Evolutionary conservation across 1,284 basidiomycete genomes (phyloP).

Genomic region (Kwoniella shivajii): DNA sequence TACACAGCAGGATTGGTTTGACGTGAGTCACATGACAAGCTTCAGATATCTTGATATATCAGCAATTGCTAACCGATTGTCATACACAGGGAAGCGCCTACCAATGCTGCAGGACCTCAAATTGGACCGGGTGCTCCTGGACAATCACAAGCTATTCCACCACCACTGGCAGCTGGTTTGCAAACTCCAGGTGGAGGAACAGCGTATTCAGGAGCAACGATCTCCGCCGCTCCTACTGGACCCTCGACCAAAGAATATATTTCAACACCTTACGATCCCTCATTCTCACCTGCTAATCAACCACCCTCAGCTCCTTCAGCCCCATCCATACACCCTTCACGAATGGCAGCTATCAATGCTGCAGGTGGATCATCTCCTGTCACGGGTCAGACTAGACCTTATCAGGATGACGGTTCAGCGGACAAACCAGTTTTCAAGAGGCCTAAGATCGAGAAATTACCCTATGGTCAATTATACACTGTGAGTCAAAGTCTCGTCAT

Average conservation of each 20-base stretch:
- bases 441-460: conserved; percentile 76
- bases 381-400: conserved; percentile 37
- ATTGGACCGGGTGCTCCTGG: conserved; percentile 26
- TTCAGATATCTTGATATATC: no score
- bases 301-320: conserved; percentile 35
- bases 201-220: conserved; percentile 46
- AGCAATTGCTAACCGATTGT: no score
- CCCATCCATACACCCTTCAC: conserved; percentile 32
- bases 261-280: conserved; percentile 58
- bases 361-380: conserved; percentile 17
- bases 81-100: conserved; percentile 5
- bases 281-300: conserved; percentile 53
- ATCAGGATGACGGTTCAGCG: conserved; percentile 59
- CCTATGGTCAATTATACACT: conserved; percentile 74
- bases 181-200: conserved; percentile 52
- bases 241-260: conserved; percentile 37
- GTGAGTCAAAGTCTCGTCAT: no score
- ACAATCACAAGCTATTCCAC: conserved; percentile 23
- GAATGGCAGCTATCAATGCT: conserved; percentile 30
- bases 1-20: conserved; percentile 71
- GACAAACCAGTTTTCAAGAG: conserved; percentile 63
- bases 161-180: conserved; percentile 37
- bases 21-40: conserved; percentile 20
- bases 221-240: conserved; percentile 52
- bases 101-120: conserved; percentile 24